Evolutionary conservation across 2,329 filamentous ascomycete species (phyloP), one percentile per base, ranked within the genome.

Genomic region (Pseudofabraea citricarpa): DNA sequence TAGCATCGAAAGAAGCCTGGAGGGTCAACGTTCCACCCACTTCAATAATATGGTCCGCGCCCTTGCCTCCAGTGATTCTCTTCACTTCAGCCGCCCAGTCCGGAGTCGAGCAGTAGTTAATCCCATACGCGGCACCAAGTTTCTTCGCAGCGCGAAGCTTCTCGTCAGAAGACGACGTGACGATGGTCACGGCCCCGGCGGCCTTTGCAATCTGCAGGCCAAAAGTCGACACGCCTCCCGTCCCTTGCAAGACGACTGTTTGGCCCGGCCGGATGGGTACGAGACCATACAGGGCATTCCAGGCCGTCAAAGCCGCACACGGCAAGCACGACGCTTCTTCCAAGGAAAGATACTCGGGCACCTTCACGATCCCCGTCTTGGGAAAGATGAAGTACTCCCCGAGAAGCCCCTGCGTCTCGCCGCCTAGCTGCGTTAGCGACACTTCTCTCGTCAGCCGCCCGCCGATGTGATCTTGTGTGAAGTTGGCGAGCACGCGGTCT

Each of bases 21-120:
- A 86, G 69, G 0, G 81, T 85, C n/a, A 68, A 71, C 1, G 76
- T 68, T 0, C 83, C 83, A 12, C 79, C 82, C 13, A 86, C 74
- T 53, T 87, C 83, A 29, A 85, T 56, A 27, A 87, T 65, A 47
- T 81, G 70, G 53, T 85, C 74, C 7, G 83, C 75, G 12, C 83
- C 83, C 2, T 53, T 55, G 2, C 67, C 67, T 1, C 65, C 59
- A 0, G 67, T 71, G 0, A 75, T 67, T 0, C 71, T 73, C 10
- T 72, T 57, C 8, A 79, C 80, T 21, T 71, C 70, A 3, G 67
- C 62, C n/a, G 81, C 77, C 82, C 82, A 86, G 37, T 77, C 70
- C 0, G 73, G 63, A 9, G 69, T 69, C 0, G 60, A 68, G 44
- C 71, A 75, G 60, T 85, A 86, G 62, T 85, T 84, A 57, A 85